These are phyloP conservation scores for Metschnikowia arizonensis DNA, from an alignment of 805 yeast species.

Conservation along the genomic window DNA sequence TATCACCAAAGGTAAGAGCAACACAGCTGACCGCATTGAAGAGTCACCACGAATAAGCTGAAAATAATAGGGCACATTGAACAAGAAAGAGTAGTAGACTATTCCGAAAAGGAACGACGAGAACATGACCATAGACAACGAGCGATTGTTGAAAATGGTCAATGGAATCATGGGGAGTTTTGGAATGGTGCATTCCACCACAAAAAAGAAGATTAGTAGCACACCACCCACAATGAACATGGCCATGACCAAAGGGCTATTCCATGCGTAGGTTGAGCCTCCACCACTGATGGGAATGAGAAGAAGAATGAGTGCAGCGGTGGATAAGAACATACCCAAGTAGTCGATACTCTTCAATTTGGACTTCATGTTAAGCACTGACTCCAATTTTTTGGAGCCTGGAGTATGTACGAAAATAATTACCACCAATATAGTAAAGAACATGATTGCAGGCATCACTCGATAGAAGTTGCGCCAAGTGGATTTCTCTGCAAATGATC, in stretches of 20 bases:
- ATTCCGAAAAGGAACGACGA: slow-evolving; percentile 47
- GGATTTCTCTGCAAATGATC: slow-evolving; percentile 41
- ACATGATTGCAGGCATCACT: slow-evolving; percentile 41
- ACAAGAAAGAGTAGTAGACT: slow-evolving; percentile 43
- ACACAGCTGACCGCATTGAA: slow-evolving; percentile 38
- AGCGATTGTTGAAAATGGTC: slow-evolving; percentile 34
- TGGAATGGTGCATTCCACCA: slow-evolving; percentile 49
- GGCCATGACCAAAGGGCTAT: slow-evolving; percentile 34
- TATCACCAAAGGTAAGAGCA: slow-evolving; percentile 39
- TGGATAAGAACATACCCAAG: slow-evolving; percentile 46
- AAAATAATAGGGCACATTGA: slow-evolving; percentile 48
- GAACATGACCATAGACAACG: slow-evolving; percentile 29
- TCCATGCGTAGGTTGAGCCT: slow-evolving; percentile 56
- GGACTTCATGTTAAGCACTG: slow-evolving; percentile 28
- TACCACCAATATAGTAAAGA: slow-evolving; percentile 27
- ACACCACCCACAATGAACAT: slow-evolving; percentile 34
- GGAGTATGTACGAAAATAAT: slow-evolving; percentile 37
- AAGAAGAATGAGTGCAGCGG: slow-evolving; percentile 46
- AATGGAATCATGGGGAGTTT: slow-evolving; percentile 54
- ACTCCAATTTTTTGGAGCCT: slow-evolving; percentile 21
- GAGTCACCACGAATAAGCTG: slow-evolving; percentile 41
- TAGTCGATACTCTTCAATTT: slow-evolving; percentile 49
- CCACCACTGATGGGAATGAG: slow-evolving; percentile 61
- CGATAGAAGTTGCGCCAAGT: slow-evolving; percentile 56
- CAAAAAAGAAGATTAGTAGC: slow-evolving; percentile 38